A percentile compares a stretch with the other conserved stretches of the same genome.
Conservation (phyloP, 2,329 filamentous ascomycete species). For the Arthrinium puccinioides region DNA sequence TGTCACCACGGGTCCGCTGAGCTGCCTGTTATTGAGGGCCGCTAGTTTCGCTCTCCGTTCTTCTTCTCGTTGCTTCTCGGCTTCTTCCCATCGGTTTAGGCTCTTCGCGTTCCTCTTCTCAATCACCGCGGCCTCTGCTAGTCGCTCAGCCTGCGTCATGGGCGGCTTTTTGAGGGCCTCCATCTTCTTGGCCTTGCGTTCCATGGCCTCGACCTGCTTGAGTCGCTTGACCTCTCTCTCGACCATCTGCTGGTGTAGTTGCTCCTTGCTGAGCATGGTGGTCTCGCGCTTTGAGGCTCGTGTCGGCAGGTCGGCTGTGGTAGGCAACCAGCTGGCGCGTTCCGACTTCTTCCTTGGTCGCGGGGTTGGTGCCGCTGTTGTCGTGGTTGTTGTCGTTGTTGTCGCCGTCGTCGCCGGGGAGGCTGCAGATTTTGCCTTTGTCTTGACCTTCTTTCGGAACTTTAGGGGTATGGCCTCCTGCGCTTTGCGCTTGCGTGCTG, state of each 20-base stretch:
- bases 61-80: slow-evolving; percentile 81
- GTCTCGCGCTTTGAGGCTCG: slow-evolving; percentile 52
- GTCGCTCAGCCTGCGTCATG: slow-evolving; percentile 79
- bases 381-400: slow-evolving; percentile 25
- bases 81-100: slow-evolving; percentile 87
- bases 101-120: slow-evolving; percentile 86
- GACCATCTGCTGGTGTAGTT: slow-evolving; percentile 63
- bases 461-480: slow-evolving; percentile 65
- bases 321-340: slow-evolving; percentile 50
- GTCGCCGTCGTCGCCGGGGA: slow-evolving; percentile 24
- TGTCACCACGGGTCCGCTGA: slow-evolving; percentile 83
- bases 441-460: slow-evolving; percentile 70
- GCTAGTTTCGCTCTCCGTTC: slow-evolving; percentile 77
- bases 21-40: slow-evolving; percentile 76
- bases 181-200: slow-evolving; percentile 61
- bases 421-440: slow-evolving; percentile 36
- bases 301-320: slow-evolving; percentile 45
- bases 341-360: slow-evolving; percentile 55
- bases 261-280: slow-evolving; percentile 52
- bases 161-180: slow-evolving; percentile 70
- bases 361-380: slow-evolving; percentile 30
- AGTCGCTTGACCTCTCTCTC: slow-evolving; percentile 64
- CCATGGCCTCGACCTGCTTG: slow-evolving; percentile 62
- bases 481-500: slow-evolving; percentile 72
- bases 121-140: slow-evolving; percentile 74